Percentiles rank a stretch among this genome's conserved stretches.
These are phyloP conservation scores for Fusarium lyarnte DNA, from an alignment of 2,329 filamentous ascomycete genomes.

Conservation along the genomic window DNA sequence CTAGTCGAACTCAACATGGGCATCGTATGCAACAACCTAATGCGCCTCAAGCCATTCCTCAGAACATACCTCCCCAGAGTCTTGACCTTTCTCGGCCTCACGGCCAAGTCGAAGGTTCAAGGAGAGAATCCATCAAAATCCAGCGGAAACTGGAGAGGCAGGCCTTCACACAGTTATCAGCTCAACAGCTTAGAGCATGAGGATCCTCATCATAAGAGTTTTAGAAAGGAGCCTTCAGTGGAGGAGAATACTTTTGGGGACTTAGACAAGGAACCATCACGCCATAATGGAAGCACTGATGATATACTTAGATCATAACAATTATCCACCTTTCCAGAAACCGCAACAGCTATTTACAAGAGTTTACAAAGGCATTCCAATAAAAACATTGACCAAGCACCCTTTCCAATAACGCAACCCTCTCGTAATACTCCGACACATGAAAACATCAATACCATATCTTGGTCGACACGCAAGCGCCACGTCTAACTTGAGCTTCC, in stretches of 20 bases:
- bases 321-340: accelerated
- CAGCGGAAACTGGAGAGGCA: not conserved
- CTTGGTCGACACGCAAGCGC: accelerated
- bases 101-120: not conserved
- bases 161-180: not conserved
- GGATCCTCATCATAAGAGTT: not conserved
- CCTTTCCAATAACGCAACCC: accelerated
- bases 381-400: accelerated
- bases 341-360: accelerated
- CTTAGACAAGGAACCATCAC: not conserved
- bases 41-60: not conserved
- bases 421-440: accelerated
- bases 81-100: not conserved
- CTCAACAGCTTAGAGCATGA: not conserved
- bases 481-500: accelerated
- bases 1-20: not conserved
- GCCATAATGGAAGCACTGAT: not conserved
- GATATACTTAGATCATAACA: not conserved
- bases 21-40: not conserved
- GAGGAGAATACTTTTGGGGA: not conserved
- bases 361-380: accelerated
- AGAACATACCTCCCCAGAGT: not conserved
- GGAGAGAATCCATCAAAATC: not conserved
- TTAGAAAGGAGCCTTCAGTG: not conserved
- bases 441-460: accelerated